Evolutionary conservation across 108 stramenopile species (phyloP).

Genomic region (Nitzschia sp.): DNA sequence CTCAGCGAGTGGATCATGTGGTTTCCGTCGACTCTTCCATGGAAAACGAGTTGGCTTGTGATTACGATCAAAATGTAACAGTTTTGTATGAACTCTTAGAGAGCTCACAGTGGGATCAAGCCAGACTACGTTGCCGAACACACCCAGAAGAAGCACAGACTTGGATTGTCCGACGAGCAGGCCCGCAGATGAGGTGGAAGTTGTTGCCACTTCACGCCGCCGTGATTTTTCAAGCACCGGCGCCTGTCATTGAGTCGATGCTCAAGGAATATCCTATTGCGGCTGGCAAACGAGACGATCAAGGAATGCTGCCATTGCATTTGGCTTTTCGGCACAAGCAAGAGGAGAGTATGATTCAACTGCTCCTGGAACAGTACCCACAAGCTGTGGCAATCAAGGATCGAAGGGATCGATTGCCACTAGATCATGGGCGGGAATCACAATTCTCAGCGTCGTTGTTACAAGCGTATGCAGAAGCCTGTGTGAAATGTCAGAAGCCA

Average conservation of each 20-base stretch:
- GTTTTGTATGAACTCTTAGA: slow-evolving; percentile 68
- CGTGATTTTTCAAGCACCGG: slow-evolving; percentile 67
- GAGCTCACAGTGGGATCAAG: slow-evolving; percentile 69
- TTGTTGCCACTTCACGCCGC: slow-evolving; percentile 77
- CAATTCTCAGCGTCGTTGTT: slow-evolving; percentile 39
- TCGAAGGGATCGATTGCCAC: slow-evolving; percentile 43
- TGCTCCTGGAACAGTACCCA: slow-evolving; percentile 67
- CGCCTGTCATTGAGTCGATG: slow-evolving; percentile 46
- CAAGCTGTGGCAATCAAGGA: slow-evolving; percentile 62
- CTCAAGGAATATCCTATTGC: slow-evolving; percentile 59
- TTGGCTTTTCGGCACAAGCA: slow-evolving; percentile 70
- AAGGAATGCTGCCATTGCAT: slow-evolving; percentile 81
- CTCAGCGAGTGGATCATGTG: neutral
- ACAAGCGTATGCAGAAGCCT: slow-evolving; percentile 44
- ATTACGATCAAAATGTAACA: slow-evolving; percentile 68
- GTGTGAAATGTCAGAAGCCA: slow-evolving; percentile 1
- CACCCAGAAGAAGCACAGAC: slow-evolving; percentile 69
- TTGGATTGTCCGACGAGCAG: slow-evolving; percentile 65
- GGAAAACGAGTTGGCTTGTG: slow-evolving; percentile 25
- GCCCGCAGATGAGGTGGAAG: slow-evolving; percentile 57
- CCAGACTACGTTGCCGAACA: slow-evolving; percentile 42
- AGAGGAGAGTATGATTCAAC: slow-evolving; percentile 55
- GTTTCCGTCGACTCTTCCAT: neutral
- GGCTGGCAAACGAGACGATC: slow-evolving; percentile 59
- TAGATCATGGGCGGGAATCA: slow-evolving; percentile 41